Evolutionary conservation across 208 protist genomes (phyloP).

Genomic region (Wallacemonas rigidus): DNA sequence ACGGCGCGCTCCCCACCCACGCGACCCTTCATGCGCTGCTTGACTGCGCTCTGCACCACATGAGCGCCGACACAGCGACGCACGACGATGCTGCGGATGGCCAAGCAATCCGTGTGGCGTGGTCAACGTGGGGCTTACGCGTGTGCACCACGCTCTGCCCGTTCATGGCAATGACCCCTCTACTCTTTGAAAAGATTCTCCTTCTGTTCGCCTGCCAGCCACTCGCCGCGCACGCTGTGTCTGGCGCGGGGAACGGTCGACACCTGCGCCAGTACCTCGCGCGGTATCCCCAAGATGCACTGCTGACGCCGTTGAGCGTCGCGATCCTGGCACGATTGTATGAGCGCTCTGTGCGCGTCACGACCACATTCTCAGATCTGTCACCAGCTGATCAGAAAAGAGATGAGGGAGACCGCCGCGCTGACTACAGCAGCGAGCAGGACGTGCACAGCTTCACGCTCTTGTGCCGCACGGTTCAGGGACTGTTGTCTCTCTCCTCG

Average conservation of each 20-base stretch:
- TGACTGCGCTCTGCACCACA: not conserved
- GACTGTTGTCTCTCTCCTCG: not conserved
- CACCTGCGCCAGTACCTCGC: constrained; percentile 1
- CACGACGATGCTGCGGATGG: not conserved
- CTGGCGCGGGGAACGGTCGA: not conserved
- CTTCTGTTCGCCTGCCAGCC: not conserved
- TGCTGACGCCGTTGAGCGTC: not conserved
- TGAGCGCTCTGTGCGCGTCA: not conserved
- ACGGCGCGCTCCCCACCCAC: constrained; percentile 24
- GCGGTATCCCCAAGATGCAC: not conserved
- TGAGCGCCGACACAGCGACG: not conserved
- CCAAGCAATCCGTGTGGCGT: not conserved
- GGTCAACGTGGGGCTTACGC: not conserved
- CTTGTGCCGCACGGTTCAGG: constrained; percentile 11
- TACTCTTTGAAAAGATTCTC: not conserved
- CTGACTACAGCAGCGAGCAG: too few species aligned
- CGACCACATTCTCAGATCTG: too few species aligned
- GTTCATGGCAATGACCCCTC: constrained; percentile 11
- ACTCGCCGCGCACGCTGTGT: not conserved
- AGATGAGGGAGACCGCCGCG: not conserved
- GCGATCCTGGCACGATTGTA: not conserved
- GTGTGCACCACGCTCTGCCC: constrained; percentile 1
- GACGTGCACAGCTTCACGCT: not conserved
- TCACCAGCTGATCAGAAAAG: not conserved
- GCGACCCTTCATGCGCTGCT: constrained; percentile 19